Evolutionary conservation across 2,329 filamentous ascomycete genomes (phyloP).

Genomic region (Penicillium sp.): DNA sequence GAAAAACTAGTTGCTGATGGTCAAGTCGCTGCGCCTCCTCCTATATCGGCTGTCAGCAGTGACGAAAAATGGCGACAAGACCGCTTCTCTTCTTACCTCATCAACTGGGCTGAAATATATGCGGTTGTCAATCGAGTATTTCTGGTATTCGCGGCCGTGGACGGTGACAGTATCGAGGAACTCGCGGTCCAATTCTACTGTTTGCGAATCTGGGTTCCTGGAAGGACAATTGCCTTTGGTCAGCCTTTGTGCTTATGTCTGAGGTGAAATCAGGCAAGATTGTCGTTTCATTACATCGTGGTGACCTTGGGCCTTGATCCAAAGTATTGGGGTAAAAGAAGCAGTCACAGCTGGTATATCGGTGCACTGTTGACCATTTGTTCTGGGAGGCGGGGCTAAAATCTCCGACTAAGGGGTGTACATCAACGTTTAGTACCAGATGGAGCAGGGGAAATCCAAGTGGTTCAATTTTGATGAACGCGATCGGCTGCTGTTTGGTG

Average conservation of each 20-base stretch:
- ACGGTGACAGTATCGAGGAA: constrained; percentile 62
- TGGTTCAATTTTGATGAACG: constrained; percentile 24
- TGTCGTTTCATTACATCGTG: constrained; percentile 32
- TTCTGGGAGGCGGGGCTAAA: constrained; percentile 18
- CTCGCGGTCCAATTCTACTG: constrained; percentile 56
- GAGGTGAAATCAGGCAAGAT: constrained; percentile 1
- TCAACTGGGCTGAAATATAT: constrained; percentile 71
- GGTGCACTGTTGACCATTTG: constrained; percentile 11
- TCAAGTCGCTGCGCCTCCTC: constrained; percentile 68
- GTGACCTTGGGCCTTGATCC: constrained; percentile 11
- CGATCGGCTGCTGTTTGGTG: constrained; percentile 24
- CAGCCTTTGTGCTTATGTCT: constrained; percentile 22
- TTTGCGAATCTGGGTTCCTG: constrained; percentile 50
- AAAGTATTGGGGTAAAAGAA: constrained; percentile 15
- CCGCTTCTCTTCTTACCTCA: constrained; percentile 56
- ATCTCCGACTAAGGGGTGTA: constrained; percentile 13
- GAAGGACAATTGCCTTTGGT: constrained; percentile 18
- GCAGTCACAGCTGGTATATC: constrained; percentile 13
- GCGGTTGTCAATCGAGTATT: constrained; percentile 64
- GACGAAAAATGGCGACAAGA: constrained; percentile 1
- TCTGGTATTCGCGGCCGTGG: constrained; percentile 67
- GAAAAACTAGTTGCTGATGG: constrained; percentile 64
- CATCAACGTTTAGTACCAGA: constrained; percentile 14
- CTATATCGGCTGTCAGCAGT: constrained; percentile 44
- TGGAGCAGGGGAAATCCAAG: constrained; percentile 19